Evolutionary conservation across 2,329 filamentous ascomycete genomes (phyloP).

Genomic region (Harringtonia lauricola): DNA sequence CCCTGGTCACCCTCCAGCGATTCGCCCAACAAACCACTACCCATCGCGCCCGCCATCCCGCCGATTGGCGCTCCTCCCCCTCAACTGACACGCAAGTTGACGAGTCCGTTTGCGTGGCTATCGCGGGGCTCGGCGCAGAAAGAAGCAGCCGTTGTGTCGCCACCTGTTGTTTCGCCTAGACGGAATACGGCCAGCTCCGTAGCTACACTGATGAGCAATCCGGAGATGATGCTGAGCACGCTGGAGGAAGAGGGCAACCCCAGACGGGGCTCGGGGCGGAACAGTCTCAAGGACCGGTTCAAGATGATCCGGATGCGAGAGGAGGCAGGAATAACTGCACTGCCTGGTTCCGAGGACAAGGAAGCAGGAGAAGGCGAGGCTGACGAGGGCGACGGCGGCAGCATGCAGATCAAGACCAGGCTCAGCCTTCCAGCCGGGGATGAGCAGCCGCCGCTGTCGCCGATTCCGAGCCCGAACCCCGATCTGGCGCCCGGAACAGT

Average conservation of each 20-base stretch:
- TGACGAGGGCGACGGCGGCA: neutral
- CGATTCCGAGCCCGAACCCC: constrained; percentile 55
- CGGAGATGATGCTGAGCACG: constrained; percentile 66
- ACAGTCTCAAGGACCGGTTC: constrained; percentile 67
- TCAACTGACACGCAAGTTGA: constrained; percentile 54
- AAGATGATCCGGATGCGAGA: constrained; percentile 66
- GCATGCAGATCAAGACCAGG: neutral
- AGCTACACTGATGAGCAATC: constrained; percentile 67
- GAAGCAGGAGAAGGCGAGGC: constrained; percentile 11
- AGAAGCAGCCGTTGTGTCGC: constrained; percentile 29
- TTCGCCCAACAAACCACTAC: constrained; percentile 31
- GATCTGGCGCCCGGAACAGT: constrained; percentile 76
- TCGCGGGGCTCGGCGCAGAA: constrained; percentile 56
- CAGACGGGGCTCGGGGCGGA: constrained; percentile 34
- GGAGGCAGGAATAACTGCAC: constrained; percentile 47
- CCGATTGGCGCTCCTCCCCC: constrained; percentile 24
- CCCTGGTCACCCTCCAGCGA: constrained; percentile 54
- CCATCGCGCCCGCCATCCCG: constrained; percentile 11
- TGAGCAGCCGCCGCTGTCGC: constrained; percentile 25
- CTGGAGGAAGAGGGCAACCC: constrained; percentile 55
- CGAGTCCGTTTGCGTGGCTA: constrained; percentile 79
- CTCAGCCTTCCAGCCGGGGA: constrained; percentile 6
- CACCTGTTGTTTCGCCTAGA: constrained; percentile 27
- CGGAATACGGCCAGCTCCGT: constrained; percentile 74
- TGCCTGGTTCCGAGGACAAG: constrained; percentile 24